Evolutionary conservation across 2,329 filamentous ascomycete species (phyloP), one percentile per base, ranked within the genome.

Genomic region (Botrytis elliptica): DNA sequence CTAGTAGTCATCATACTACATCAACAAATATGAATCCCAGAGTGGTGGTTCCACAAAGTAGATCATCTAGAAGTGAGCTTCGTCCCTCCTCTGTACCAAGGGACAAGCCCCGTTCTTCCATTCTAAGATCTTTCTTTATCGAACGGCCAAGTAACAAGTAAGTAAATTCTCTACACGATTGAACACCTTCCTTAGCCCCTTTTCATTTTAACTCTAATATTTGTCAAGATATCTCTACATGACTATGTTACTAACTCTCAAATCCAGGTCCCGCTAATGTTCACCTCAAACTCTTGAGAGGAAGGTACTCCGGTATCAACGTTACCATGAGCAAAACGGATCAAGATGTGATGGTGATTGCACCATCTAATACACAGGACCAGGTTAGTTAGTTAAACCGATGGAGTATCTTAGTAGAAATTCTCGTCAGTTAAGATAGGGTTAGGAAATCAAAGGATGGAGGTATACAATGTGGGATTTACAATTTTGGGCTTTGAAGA

Each of bases 291-390:
- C 4, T 52, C 10, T n/a, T 52, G 10, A n/a, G 22, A n/a, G 25
- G 7, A 25, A 52, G 46, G 18, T 20, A 0, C 25, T 0, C 10
- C 25, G 4, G 4, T 1, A 14, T 6, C 22, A 4, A n/a, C 49
- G 25, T n/a, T n/a, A 7, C 25, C 25, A 14, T 52, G 49, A n/a
- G 25, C 5, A 7, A 52, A 4, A 12, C 10, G 0, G 10, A 52
- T n/a, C 10, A n/a, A n/a, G 10, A 52, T n/a, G 49, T n/a, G 49
- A 52, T 6, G 46, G 9, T 8, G 20, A 9, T n/a, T 16, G 25
- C 5, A 4, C 12, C 5, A n/a, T 52, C 1, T 7, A 52, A 14
- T 6, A 16, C 49, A n/a, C 12, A 25, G 2, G 25, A n/a, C 5
- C 49, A 52, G 4, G n/a, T 52, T n/a, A n/a, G 0, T 14, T 14